These are phyloP conservation scores for Hyaloscypha hepaticicola DNA, from an alignment of 495 filamentous ascomycete species.

Conservation along the genomic window DNA sequence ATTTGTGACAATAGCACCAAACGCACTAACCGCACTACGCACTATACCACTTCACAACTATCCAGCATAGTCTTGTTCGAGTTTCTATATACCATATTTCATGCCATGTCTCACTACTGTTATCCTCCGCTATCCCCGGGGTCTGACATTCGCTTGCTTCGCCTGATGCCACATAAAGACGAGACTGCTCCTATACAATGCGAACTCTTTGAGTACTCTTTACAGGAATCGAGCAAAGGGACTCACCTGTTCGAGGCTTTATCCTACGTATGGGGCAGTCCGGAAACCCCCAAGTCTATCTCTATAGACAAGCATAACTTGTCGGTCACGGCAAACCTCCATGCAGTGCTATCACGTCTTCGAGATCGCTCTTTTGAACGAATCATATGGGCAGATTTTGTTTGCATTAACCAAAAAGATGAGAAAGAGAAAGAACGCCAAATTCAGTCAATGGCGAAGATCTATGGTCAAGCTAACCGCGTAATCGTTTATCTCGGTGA, in stretches of 20 bases:
- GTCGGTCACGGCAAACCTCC: constrained; percentile 27
- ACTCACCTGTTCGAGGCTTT: constrained; percentile 24
- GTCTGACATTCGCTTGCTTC: constrained; percentile 20
- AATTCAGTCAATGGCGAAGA: constrained; percentile 34
- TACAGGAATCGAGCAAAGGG: constrained; percentile 16
- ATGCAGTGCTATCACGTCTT: constrained; percentile 27
- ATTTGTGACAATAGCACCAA: constrained; percentile 14
- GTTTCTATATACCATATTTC: constrained; percentile 13
- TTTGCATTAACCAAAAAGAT: constrained; percentile 33
- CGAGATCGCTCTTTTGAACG: constrained; percentile 24
- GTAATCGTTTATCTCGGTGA: constrained; percentile 38
- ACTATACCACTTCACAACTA: constrained; percentile 22
- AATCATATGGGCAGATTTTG: constrained; percentile 27
- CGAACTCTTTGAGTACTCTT: constrained; percentile 23
- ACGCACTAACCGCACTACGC: constrained; percentile 7
- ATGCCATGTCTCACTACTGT: not conserved
- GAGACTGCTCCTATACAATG: constrained; percentile 22
- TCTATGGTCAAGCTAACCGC: constrained; percentile 35
- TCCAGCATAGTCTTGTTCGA: constrained; percentile 20
- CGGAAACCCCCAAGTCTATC: constrained; percentile 14
- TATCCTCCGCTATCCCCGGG: not conserved
- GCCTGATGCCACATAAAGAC: constrained; percentile 13
- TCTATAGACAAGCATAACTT: constrained; percentile 5
- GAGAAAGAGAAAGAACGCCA: constrained; percentile 24
- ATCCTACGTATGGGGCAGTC: constrained; percentile 23